phyloP scores from a whole-genome alignment of 2,329 filamentous ascomycete species.

The Trichoderma atroviride region DNA sequence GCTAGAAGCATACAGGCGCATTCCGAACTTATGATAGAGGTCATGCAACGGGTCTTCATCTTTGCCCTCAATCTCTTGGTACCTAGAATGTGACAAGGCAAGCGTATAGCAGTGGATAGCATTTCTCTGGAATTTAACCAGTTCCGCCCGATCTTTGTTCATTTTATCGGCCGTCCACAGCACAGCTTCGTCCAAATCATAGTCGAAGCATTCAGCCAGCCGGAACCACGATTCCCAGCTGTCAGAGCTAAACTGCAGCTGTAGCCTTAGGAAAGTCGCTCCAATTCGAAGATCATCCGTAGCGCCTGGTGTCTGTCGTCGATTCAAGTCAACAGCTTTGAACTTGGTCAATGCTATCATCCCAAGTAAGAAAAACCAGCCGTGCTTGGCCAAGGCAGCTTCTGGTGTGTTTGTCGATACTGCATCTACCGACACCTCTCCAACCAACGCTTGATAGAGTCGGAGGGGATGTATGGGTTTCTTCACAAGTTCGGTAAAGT shows the following conservation, averaged over 20 bases:
- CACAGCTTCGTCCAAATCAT: slow-evolving; percentile 83
- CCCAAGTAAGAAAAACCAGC: slow-evolving; percentile 91
- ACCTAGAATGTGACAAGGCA: slow-evolving; percentile 58
- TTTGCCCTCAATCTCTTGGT: slow-evolving; percentile 46
- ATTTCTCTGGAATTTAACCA: slow-evolving; percentile 74
- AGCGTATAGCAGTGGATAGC: slow-evolving; percentile 80
- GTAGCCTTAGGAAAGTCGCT: slow-evolving; percentile 76
- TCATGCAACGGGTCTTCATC: slow-evolving; percentile 60
- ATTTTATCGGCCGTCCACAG: slow-evolving; percentile 90
- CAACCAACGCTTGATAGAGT: slow-evolving; percentile 78
- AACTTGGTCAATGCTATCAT: slow-evolving; percentile 89
- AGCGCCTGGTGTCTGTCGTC: slow-evolving; percentile 75
- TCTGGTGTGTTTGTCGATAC: slow-evolving; percentile 70
- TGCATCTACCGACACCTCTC: slow-evolving; percentile 73
- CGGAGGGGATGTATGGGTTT: slow-evolving; percentile 80
- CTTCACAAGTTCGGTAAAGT: slow-evolving; percentile 80
- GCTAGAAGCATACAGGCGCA: slow-evolving; percentile 64
- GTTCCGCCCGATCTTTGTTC: slow-evolving; percentile 76
- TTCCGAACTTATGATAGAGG: slow-evolving; percentile 62
- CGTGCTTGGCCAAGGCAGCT: slow-evolving; percentile 72
- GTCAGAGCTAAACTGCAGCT: slow-evolving; percentile 78
- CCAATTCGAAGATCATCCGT: slow-evolving; percentile 84
- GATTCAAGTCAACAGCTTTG: slow-evolving; percentile 67
- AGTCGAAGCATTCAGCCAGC: slow-evolving; percentile 83
- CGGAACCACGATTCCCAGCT: slow-evolving; percentile 92